Evolutionary conservation across 2,329 filamentous ascomycete genomes (phyloP).

Genomic region (Claviceps spartinae): DNA sequence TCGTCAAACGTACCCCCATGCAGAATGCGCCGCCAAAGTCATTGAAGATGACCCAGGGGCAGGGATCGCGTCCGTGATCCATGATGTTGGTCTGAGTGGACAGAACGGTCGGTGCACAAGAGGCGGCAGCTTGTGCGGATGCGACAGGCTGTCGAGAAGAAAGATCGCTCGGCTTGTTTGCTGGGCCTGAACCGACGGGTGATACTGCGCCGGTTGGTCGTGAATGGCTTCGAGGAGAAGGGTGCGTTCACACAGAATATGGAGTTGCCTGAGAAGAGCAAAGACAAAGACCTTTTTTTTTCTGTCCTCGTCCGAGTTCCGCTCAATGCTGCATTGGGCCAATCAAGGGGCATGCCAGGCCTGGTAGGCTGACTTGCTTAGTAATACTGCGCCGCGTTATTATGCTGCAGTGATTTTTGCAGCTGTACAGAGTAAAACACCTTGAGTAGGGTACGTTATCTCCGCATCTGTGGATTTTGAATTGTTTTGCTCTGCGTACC

Average conservation of each 20-base stretch:
- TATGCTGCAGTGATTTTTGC: neutral
- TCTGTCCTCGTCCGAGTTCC: neutral
- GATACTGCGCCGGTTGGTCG: slow-evolving; percentile 1
- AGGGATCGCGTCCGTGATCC: slow-evolving; percentile 95
- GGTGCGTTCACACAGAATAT: neutral
- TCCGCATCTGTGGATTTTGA: neutral
- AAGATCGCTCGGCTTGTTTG: neutral
- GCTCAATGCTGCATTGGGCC: neutral
- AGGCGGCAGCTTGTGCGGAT: neutral
- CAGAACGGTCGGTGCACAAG: neutral
- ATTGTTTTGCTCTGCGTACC: too few species aligned
- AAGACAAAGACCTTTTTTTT: neutral
- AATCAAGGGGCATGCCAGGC: neutral
- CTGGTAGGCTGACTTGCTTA: neutral
- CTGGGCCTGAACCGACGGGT: neutral
- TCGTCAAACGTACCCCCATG: slow-evolving; percentile 63
- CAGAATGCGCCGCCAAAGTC: slow-evolving; percentile 95
- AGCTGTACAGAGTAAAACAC: neutral
- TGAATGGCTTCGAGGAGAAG: neutral
- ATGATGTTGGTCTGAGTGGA: slow-evolving; percentile 30
- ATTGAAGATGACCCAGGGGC: slow-evolving; percentile 90
- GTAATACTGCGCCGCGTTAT: neutral
- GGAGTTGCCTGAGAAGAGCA: neutral
- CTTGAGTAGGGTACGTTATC: neutral
- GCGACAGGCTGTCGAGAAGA: neutral